phyloP scores from a whole-genome alignment of 2,329 filamentous ascomycete species.

The Aspergillus tubingensis region DNA sequence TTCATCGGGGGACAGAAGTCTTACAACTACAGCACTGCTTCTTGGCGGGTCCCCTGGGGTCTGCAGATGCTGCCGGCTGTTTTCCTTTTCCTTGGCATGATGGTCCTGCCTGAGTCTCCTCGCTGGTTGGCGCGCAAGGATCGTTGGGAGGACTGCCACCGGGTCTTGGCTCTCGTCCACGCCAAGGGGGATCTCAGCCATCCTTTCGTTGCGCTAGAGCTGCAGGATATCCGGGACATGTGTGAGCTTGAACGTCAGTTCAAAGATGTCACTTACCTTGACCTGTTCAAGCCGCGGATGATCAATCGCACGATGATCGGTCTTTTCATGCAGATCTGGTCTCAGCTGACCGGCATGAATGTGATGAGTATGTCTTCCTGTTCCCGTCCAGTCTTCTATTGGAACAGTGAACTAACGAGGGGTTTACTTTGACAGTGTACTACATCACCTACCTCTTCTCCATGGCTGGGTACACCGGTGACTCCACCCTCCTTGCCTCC shows the following conservation, averaged over 20 bases:
- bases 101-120: constrained; percentile 58
- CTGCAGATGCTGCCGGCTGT: constrained; percentile 64
- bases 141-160: constrained; percentile 57
- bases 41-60: constrained; percentile 67
- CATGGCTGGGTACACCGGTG: constrained; percentile 67
- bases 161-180: constrained; percentile 59
- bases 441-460: constrained; percentile 70
- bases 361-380: constrained; percentile 54
- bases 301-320: constrained; percentile 72
- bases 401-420: too few relatives aligned
- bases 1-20: constrained; percentile 53
- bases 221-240: constrained; percentile 71
- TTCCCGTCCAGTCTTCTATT: too few relatives aligned
- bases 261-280: constrained; percentile 68
- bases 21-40: constrained; percentile 43
- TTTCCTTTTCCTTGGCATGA: constrained; percentile 59
- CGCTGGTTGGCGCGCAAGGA: constrained; percentile 66
- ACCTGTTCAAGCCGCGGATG: constrained; percentile 73
- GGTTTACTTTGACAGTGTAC: constrained; percentile 51
- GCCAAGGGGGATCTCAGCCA: constrained; percentile 65
- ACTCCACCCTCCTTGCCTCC: constrained; percentile 64
- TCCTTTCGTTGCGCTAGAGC: constrained; percentile 67
- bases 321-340: constrained; percentile 74
- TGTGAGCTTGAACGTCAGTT: constrained; percentile 73
- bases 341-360: constrained; percentile 75